Evolutionary conservation across 371 early-diverging fungal genomes (phyloP).

Genomic region (Mucor plumbeus): DNA sequence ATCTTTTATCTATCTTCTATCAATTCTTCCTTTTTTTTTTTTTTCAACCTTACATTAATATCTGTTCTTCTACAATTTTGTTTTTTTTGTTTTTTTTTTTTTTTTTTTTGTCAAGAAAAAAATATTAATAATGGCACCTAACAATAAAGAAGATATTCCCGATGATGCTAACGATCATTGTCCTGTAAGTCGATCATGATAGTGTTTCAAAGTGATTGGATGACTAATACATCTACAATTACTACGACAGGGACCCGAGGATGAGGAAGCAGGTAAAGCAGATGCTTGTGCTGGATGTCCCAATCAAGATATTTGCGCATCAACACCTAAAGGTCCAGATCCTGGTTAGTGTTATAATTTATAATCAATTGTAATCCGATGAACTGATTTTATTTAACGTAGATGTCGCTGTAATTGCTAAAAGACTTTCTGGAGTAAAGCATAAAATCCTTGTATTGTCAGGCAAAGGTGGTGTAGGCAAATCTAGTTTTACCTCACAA

Average conservation of each 20-base stretch:
- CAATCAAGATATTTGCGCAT: constrained; percentile 91
- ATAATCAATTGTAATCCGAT: neutral
- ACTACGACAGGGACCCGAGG: constrained; percentile 75
- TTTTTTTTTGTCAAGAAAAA: constrained; percentile 2
- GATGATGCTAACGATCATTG: constrained; percentile 75
- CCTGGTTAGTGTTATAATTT: constrained; percentile 62
- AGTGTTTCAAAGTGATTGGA: neutral
- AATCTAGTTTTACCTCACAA: constrained; percentile 85
- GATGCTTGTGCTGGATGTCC: constrained; percentile 98
- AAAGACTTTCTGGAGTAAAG: constrained; percentile 67
- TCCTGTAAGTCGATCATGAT: constrained; percentile 50
- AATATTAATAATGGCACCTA: constrained; percentile 13
- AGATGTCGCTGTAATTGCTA: constrained; percentile 79
- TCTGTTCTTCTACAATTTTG: neutral
- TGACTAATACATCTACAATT: constrained; percentile 6
- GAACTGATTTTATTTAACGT: neutral
- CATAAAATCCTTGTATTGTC: constrained; percentile 94
- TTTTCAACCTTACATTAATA: constrained; percentile 3
- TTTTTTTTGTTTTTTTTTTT: neutral
- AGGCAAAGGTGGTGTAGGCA: constrained; percentile 99
- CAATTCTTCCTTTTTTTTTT: neutral
- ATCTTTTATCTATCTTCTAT: neutral
- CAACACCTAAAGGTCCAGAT: constrained; percentile 93
- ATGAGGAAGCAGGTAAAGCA: constrained; percentile 91
- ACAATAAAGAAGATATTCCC: constrained; percentile 43